Conservation (phyloP, 2,329 filamentous ascomycete genomes). For the Blastomyces silverae region DNA sequence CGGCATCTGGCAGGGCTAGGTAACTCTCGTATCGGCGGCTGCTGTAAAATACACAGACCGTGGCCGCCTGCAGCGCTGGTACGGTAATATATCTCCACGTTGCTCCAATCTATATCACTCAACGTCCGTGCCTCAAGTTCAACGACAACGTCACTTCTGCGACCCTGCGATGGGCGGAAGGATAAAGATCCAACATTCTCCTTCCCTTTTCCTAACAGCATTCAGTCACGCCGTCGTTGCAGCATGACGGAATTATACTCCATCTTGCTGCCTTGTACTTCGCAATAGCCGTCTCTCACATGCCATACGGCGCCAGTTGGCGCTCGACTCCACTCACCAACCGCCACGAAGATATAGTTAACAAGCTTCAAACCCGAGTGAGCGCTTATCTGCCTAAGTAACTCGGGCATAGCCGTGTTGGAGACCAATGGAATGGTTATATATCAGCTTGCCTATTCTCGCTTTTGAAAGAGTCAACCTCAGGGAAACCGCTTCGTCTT, state of each 20-base stretch:
- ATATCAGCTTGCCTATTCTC: constrained; percentile 5
- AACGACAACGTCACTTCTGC: constrained; percentile 9
- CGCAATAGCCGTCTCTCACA: constrained; percentile 1
- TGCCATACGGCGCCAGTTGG: neutral
- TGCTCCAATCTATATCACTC: constrained; percentile 7
- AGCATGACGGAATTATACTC: neutral
- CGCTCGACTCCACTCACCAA: neutral
- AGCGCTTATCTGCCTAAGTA: constrained; percentile 9
- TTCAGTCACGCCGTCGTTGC: neutral
- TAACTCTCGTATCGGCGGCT: too few species aligned
- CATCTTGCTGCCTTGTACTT: neutral
- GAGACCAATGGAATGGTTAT: constrained; percentile 8
- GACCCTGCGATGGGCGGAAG: neutral
- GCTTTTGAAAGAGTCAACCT: neutral
- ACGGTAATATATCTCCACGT: constrained; percentile 12
- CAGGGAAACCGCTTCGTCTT: neutral
- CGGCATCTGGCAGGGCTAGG: neutral
- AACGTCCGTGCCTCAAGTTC: neutral
- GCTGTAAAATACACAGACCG: neutral
- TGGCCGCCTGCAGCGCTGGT: neutral
- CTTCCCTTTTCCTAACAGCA: neutral
- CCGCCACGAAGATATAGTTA: neutral
- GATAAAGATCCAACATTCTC: neutral
- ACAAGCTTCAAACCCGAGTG: neutral
- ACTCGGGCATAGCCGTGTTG: constrained; percentile 1